These are phyloP conservation scores for Citrus australasica DNA, from an alignment of 345 rosid species.

Conservation along the genomic window DNA sequence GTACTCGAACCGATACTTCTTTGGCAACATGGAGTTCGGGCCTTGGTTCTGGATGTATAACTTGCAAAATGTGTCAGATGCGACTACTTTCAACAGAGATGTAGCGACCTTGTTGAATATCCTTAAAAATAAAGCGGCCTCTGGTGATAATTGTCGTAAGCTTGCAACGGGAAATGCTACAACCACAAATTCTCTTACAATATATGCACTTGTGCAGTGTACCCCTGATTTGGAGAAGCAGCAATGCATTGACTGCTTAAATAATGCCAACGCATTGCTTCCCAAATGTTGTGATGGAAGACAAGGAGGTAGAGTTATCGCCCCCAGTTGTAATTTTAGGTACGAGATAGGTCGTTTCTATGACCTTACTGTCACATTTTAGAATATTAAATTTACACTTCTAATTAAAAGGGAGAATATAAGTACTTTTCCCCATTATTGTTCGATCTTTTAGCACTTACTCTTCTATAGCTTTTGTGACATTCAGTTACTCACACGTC, in stretches of 20 bases:
- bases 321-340: slow-evolving; percentile 7
- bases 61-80: not conserved
- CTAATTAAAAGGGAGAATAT: too few relatives aligned
- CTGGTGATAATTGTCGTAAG: slow-evolving; percentile 26
- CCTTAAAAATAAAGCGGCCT: slow-evolving; percentile 21
- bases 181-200: not conserved
- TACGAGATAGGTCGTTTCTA: not conserved
- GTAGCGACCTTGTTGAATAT: slow-evolving; percentile 8
- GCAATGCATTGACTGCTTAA: slow-evolving; percentile 12
- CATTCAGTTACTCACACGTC: too few relatives aligned
- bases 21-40: not conserved
- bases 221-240: slow-evolving; percentile 36
- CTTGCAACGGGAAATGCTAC: slow-evolving; percentile 28
- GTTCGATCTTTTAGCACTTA: too few relatives aligned
- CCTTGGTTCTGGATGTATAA: not conserved
- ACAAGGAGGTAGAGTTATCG: slow-evolving; percentile 10
- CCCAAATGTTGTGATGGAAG: not conserved
- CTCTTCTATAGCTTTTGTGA: too few relatives aligned
- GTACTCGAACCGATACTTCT: not conserved
- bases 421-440: too few relatives aligned
- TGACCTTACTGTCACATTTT: too few relatives aligned
- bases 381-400: too few relatives aligned
- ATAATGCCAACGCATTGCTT: not conserved
- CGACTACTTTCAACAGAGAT: slow-evolving; percentile 7
- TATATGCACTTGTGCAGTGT: slow-evolving; percentile 41